A percentile compares a stretch with the other conserved stretches of the same genome.
Evolutionary conservation across 352 stramenopile species (phyloP).

Genomic region (Phytopythium boreale): DNA sequence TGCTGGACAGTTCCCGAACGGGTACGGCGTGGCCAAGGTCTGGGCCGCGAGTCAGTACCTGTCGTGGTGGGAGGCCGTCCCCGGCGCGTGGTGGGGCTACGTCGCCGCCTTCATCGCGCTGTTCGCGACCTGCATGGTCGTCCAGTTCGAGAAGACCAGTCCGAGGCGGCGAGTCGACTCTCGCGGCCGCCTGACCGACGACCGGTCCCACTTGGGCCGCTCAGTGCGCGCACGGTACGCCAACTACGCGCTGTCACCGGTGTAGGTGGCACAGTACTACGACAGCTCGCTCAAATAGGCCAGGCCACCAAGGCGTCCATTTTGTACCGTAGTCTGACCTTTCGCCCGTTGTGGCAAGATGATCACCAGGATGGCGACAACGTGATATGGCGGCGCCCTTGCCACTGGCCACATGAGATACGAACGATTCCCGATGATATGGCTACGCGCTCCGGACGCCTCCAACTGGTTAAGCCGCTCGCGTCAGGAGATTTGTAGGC

Average conservation of each 20-base stretch:
- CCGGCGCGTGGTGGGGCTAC: constrained; percentile 62
- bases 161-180: constrained; percentile 15
- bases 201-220: background rate
- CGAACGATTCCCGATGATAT: background rate
- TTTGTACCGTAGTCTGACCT: background rate
- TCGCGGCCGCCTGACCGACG: constrained; percentile 1
- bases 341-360: background rate
- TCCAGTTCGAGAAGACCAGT: constrained; percentile 58
- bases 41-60: constrained; percentile 20
- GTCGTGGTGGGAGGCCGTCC: constrained; percentile 48
- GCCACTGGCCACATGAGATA: background rate
- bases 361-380: background rate
- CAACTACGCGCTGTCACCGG: background rate
- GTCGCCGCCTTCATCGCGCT: constrained; percentile 49
- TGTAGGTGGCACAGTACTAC: background rate
- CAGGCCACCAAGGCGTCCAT: background rate
- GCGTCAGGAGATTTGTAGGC: background rate
- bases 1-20: constrained; percentile 45
- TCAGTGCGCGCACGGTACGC: constrained; percentile 1
- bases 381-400: background rate
- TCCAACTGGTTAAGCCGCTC: background rate
- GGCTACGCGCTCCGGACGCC: background rate
- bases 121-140: constrained; percentile 38
- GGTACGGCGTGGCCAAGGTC: constrained; percentile 43
- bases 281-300: background rate